phyloP scores from a whole-genome alignment of 305 asterid genomes.

The Solanum hybrid region DNA sequence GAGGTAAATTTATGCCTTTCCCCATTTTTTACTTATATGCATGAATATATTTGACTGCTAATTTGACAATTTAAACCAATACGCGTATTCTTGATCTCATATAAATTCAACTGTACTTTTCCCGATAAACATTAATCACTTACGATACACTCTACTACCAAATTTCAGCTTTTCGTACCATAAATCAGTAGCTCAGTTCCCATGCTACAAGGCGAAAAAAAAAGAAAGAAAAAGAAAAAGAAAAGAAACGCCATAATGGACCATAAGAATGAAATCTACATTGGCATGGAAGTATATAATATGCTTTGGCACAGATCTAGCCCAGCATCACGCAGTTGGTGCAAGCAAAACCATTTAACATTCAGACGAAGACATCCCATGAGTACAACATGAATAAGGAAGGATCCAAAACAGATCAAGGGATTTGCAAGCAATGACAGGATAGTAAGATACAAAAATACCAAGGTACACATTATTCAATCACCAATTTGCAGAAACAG shows the following conservation, averaged over 20 bases:
- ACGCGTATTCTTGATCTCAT: background rate
- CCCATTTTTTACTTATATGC: background rate
- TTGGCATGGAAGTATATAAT: background rate
- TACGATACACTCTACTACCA: background rate
- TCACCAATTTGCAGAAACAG: background rate
- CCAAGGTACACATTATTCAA: background rate
- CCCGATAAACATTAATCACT: background rate
- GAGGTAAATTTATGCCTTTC: background rate
- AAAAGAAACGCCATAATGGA: background rate
- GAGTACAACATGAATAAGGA: background rate
- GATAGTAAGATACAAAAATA: background rate
- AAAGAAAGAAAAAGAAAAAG: background rate
- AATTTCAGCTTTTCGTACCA: background rate
- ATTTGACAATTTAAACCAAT: background rate
- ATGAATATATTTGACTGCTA: background rate
- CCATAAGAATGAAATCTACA: background rate
- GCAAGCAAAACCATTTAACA: background rate
- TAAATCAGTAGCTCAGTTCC: background rate
- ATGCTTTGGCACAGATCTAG: background rate
- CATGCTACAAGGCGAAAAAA: background rate
- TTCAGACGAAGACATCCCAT: background rate
- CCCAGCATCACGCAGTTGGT: background rate
- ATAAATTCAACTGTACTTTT: background rate
- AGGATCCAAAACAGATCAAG: background rate
- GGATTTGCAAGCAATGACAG: background rate